Evolutionary conservation across 176 grass and related monocot genomes (phyloP).

Genomic region (maize (Zea mays)): Zm-B73-REFERENCE-NAM-5.0 NC_050099.1:74870501-74871000

Average conservation of each 20-base stretch:
- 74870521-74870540: no score
- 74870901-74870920: background rate
- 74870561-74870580: no score
- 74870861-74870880: no score
- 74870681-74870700: no score
- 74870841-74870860: constrained; percentile 14
- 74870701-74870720: no score
- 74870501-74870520: no score
- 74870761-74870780: background rate
- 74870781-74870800: background rate
- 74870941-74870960: constrained; percentile 86
- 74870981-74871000: constrained; percentile 83
- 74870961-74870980: constrained; percentile 86
- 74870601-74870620: no score
- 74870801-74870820: background rate
- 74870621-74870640: no score
- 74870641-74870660: no score
- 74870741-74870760: background rate
- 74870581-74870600: no score
- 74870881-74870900: background rate
- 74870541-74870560: no score
- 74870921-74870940: constrained; percentile 46
- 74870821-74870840: constrained; percentile 38
- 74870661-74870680: no score
- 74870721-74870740: background rate